Percentiles rank a stretch among this genome's conserved stretches.
These are phyloP conservation scores for Venturia asperata DNA, from an alignment of 2,329 filamentous ascomycete genomes.

Conservation along the genomic window DNA sequence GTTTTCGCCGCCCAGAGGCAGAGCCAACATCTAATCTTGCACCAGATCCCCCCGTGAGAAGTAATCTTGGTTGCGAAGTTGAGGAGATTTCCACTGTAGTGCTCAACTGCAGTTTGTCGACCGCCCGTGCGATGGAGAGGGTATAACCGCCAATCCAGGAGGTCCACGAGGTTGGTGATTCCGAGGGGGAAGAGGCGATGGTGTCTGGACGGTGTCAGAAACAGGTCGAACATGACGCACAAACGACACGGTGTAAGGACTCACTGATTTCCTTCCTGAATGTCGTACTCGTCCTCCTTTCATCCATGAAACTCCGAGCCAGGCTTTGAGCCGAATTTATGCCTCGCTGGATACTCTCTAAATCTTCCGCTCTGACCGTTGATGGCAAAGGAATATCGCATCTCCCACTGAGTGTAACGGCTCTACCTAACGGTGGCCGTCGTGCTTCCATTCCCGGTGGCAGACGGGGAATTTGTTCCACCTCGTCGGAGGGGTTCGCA, in stretches of 20 bases:
- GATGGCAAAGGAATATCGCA: slow-evolving; percentile 9
- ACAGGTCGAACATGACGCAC: neutral
- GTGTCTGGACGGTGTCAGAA: slow-evolving; percentile 2
- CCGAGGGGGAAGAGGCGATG: neutral
- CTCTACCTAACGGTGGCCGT: slow-evolving; percentile 1
- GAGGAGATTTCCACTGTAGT: slow-evolving; percentile 4
- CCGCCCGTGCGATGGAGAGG: slow-evolving; percentile 11
- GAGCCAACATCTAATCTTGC: slow-evolving; percentile 1
- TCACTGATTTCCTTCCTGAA: slow-evolving; percentile 11
- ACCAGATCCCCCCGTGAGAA: neutral
- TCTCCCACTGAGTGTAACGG: slow-evolving; percentile 9
- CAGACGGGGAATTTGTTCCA: slow-evolving; percentile 12
- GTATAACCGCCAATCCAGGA: slow-evolving; percentile 14
- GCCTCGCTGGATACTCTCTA: slow-evolving; percentile 13
- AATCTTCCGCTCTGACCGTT: neutral
- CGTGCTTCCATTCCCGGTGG: slow-evolving; percentile 9
- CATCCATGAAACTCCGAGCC: slow-evolving; percentile 14
- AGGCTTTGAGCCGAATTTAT: slow-evolving; percentile 14
- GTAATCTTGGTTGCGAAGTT: slow-evolving; percentile 9
- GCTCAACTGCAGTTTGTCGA: slow-evolving; percentile 9
- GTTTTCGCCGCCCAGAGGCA: slow-evolving; percentile 3
- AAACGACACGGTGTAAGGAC: neutral
- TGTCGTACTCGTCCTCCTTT: neutral
- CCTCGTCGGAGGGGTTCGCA: neutral
- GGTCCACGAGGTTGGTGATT: slow-evolving; percentile 13